Base-by-base conservation (phyloP, 371 early-diverging fungal species). In the Mucor indicus region DNA sequence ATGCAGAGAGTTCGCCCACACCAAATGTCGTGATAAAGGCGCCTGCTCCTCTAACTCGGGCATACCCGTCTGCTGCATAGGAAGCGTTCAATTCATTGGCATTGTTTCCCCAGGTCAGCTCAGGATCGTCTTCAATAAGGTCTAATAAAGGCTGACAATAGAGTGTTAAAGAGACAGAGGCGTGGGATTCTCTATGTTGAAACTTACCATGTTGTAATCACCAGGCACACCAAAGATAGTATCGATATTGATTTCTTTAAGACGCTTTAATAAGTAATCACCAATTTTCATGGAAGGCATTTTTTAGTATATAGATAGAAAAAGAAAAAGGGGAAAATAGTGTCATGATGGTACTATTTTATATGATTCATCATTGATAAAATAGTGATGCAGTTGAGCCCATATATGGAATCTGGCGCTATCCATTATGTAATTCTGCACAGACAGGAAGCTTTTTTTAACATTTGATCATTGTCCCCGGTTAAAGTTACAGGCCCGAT, bases 31-130 rank as follows among this genome's bases (percentile, higher is more conserved):
- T 80, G 15, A 75, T 58, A 8, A 80, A 30, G 23, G 70, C 75
- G 30, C 66, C 70, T 10, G 55, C 56, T 30, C 70, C 62, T 12
- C 52, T 37, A n/a, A 64, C 42, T 43, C 66, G 66, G 25, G 80
- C 75, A 54, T 80, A 80, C 16, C 80, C 77, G 56, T 80, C 80
- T 10, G 77, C 77, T 2, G 80, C 69, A 57, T 75, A 75, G 4
- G 72, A 48, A n/a, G 70, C 68, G 12, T 79, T 76, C 15, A 76
- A 32, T 48, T 76, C 72, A 23, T 75, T 75, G 5, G 62, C 61
- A 48, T 64, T 57, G 38, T 64, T 59, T 20, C 67, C 66, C 76
- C 72, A 72, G 3, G 55, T 46, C 9, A 75, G 37, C 0, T 61
- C 59, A 3, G 42, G 39, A 27, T 71, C 64, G 38, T 73, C 80